Evolutionary conservation across 2,329 filamentous ascomycete species (phyloP), one percentile per base, ranked within the genome.

Genomic region (Trichoderma aggressivum): DNA sequence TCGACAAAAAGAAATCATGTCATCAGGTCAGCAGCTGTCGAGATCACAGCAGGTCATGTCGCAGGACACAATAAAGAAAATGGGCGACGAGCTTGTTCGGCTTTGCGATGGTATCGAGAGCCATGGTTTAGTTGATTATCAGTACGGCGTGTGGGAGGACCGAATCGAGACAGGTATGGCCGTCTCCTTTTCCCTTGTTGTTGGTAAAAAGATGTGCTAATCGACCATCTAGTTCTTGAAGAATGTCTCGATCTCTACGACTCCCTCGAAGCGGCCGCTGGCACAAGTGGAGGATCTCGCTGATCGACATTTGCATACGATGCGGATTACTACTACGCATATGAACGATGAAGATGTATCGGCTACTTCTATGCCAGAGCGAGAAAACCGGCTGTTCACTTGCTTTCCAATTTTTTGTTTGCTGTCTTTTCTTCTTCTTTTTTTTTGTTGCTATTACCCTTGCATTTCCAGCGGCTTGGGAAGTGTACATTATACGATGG

Each of bases 71-170:
- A 85, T 98, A 62, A 89, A 92, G 76, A 90, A 90, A 75, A 91
- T 98, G 88, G 94, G 93, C 14, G 91, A 91, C 69, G 92, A 97
- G 76, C 82, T 99, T 34, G 87, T 97, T 70, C 88, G 90, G 64
- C 85, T 97, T 64, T 97, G 94, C 79, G 94, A 98, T 79, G 88
- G 88, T 64, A 88, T 98, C 73, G 95, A 98, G 81, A 91, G 92
- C 75, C 91, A 97, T 78, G 96, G 96, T n/a, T 84, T 99, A 61
- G 94, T 99, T 12, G 96, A 99, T 82, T 99, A 98, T 80, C 92
- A 98, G 78, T 97, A 97, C 83, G 96, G 96, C 10, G 93, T 98
- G 30, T 97, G 94, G 89, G 96, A 98, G 81, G 94, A 98, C 79
- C 90, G 93, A 78, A 98, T 98, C 76, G 88, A 96, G 75, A 88